Evolutionary conservation across 371 early-diverging fungal species (phyloP).

Genomic region (Capillidium heterosporum): DNA sequence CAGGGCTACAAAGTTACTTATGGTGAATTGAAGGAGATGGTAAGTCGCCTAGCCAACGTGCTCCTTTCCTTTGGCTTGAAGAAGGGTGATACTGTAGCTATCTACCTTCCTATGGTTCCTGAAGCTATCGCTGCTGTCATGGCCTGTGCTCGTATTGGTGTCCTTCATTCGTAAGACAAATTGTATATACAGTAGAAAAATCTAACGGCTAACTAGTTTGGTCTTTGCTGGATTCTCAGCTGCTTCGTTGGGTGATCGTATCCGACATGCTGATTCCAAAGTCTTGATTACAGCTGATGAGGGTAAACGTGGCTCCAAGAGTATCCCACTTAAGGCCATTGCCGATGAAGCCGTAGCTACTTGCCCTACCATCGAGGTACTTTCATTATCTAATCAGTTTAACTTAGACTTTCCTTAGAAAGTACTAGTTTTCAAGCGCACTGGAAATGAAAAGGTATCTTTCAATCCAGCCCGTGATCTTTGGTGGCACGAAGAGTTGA

Average conservation of each 20-base stretch:
- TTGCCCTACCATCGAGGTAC: constrained; percentile 43
- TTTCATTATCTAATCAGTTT: background rate
- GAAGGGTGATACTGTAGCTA: constrained; percentile 82
- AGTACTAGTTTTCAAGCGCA: constrained; percentile 76
- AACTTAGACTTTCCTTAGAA: constrained; percentile 10
- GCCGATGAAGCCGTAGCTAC: constrained; percentile 67
- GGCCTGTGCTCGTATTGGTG: constrained; percentile 87
- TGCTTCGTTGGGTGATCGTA: constrained; percentile 67
- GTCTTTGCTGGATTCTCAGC: constrained; percentile 90
- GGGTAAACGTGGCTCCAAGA: constrained; percentile 78
- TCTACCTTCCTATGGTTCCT: constrained; percentile 96
- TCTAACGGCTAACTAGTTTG: constrained; percentile 24
- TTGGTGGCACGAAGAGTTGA: constrained; percentile 76
- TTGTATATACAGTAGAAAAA: background rate
- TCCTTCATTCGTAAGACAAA: constrained; percentile 34
- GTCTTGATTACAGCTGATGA: constrained; percentile 71
- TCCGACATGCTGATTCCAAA: constrained; percentile 54
- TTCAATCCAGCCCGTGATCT: constrained; percentile 55
- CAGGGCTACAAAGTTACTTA: constrained; percentile 60
- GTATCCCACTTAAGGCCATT: constrained; percentile 74
- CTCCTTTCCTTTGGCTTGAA: constrained; percentile 56
- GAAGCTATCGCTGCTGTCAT: constrained; percentile 81
- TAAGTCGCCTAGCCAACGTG: constrained; percentile 67
- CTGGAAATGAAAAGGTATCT: constrained; percentile 51
- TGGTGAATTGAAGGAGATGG: constrained; percentile 54